These are phyloP conservation scores for Pilaira anomala DNA, from an alignment of 192 early-diverging fungal genomes.

Conservation along the genomic window DNA sequence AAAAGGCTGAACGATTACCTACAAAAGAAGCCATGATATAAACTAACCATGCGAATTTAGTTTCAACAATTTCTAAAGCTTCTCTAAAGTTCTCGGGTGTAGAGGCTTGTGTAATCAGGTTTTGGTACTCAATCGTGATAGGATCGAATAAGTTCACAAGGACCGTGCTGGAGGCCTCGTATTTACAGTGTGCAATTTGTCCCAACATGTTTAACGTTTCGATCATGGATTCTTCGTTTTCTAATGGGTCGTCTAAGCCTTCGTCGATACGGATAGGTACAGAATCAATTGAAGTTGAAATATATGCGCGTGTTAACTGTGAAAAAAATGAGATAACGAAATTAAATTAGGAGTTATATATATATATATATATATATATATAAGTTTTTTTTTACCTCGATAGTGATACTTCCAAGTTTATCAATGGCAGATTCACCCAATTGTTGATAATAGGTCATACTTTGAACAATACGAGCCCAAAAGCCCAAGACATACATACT, in stretches of 20 bases:
- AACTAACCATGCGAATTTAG: slow-evolving; percentile 78
- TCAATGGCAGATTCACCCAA: slow-evolving; percentile 15
- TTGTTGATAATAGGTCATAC: slow-evolving; percentile 42
- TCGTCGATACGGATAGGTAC: slow-evolving; percentile 51
- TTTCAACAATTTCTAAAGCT: slow-evolving; percentile 50
- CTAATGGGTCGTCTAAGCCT: slow-evolving; percentile 58
- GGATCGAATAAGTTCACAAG: slow-evolving; percentile 55
- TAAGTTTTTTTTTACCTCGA: slow-evolving; percentile 26
- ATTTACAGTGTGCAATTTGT: slow-evolving; percentile 65
- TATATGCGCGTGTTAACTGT: slow-evolving; percentile 48
- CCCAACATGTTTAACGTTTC: slow-evolving; percentile 69
- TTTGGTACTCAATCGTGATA: slow-evolving; percentile 61
- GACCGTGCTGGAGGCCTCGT: slow-evolving; percentile 53
- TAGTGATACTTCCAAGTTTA: slow-evolving; percentile 49
- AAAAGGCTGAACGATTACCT: slow-evolving; percentile 57
- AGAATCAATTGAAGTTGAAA: slow-evolving; percentile 50
- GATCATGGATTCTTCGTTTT: slow-evolving; percentile 65
- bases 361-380: background rate
- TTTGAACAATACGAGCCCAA: slow-evolving; percentile 79
- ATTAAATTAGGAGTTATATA: background rate
- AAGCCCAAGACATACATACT: slow-evolving; percentile 77
- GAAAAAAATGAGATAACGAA: slow-evolving; percentile 21
- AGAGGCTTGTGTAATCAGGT: slow-evolving; percentile 14
- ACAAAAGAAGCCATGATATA: slow-evolving; percentile 73
- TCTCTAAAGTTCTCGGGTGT: slow-evolving; percentile 41